These are phyloP conservation scores for Borovskyia barvae DNA, from an alignment of 208 protist species.

Conservation along the genomic window DNA sequence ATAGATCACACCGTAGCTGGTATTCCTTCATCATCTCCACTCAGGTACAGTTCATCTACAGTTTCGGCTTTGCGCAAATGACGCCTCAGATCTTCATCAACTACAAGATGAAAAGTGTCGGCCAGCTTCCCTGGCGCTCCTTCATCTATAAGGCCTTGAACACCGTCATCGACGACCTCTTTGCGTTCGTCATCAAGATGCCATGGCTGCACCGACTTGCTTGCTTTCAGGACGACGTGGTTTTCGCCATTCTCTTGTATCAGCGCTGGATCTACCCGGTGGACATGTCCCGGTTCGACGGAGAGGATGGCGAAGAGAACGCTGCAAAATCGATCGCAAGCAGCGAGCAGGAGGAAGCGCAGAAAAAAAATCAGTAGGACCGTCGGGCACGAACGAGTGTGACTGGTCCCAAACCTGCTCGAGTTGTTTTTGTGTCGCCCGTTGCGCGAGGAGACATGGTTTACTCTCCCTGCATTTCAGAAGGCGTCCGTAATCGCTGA, in stretches of 20 bases:
- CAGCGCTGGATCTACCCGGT: conserved; percentile 98
- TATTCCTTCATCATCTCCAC: conserved; percentile 91
- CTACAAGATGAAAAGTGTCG: conserved; percentile 98
- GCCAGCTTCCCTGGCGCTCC: conserved; percentile 96
- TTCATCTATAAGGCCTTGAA: conserved; percentile 98
- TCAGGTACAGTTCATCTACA: conserved; percentile 90
- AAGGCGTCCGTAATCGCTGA: no score
- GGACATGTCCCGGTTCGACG: conserved; percentile 80
- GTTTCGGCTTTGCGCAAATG: conserved; percentile 98
- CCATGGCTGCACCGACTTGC: conserved; percentile 96
- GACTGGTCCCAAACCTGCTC: no score
- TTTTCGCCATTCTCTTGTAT: conserved; percentile 97
- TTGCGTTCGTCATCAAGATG: conserved; percentile 99
- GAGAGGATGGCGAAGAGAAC: conserved; percentile 25
- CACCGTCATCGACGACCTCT: conserved; percentile 99
- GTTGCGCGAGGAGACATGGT: no score
- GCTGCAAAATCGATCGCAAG: background rate
- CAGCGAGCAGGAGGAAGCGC: background rate
- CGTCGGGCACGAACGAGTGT: no score
- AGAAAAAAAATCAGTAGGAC: conserved; percentile 11
- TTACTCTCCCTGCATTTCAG: no score
- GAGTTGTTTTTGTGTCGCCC: no score
- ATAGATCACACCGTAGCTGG: conserved; percentile 93
- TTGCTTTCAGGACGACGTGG: conserved; percentile 98
- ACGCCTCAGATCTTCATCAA: conserved; percentile 99